Evolutionary conservation across 805 yeast genomes (phyloP), one percentile per base, ranked within the genome.

Genomic region (Geotrichum ghanense): DNA sequence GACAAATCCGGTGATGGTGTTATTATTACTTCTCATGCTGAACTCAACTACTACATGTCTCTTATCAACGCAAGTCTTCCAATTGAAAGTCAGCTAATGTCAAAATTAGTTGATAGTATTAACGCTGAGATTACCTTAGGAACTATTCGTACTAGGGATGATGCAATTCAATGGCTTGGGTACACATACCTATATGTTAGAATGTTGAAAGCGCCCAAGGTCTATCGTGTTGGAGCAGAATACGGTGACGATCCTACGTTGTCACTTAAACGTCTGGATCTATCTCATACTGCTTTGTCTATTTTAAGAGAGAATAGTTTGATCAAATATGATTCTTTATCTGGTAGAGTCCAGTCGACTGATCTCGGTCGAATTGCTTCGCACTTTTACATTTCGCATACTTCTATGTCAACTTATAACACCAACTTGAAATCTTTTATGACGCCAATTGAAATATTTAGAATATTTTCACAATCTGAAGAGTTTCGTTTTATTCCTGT

Each of bases 1-100:
- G 98, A 90, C 62, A 78, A 79, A 16, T 76, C 79, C 56, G 98
- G 98, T 56, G 95, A 86, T 55, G 98, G 97, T 67, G 79, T 90
- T 2, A 85, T 90, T 25, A 86, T 90, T 43, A 92, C 97, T 0
- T 74, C 89, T 0, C 92, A 85, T 49, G 79, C 80, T 19, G 95
- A 88, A 56, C 73, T 90, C 16, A 90, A 85, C 53, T 89, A 87
- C 59, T 90, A 88, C 58, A 70, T 92, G 56, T 95, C 96, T 0
- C 74, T 90, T n/a, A 68, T 88, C 52, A 89, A 88, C 59, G 94
- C 88, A 53, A 95, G 88, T 57, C 66, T 90, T 14, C 95, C 97
- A 0, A 90, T 90, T 46, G 97, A 90, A 63, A 85, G 95, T 2
- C 95, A 87, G 59, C 62, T 90, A 48, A 74, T 85, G 67, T 64